Percentiles rank a stretch among this genome's conserved stretches.
These are phyloP conservation scores for Peterozyma toletana DNA, from an alignment of 805 yeast genomes.

Conservation along the genomic window DNA sequence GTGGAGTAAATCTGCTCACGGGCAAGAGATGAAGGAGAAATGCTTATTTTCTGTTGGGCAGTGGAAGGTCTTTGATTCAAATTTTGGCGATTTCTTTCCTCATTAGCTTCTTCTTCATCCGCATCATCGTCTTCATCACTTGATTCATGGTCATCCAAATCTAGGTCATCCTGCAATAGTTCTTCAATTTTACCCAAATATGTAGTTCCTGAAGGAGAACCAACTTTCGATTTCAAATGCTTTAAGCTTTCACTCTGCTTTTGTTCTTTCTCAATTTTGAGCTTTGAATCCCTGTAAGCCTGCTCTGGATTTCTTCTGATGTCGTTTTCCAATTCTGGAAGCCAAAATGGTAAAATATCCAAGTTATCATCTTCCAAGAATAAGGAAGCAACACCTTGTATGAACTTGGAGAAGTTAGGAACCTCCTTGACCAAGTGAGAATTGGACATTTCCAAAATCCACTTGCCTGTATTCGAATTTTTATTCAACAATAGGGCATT, in stretches of 20 bases:
- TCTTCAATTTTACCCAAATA: conserved; percentile 25
- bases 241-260: conserved; percentile 29
- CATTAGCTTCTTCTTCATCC: not conserved
- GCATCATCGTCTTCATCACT: not conserved
- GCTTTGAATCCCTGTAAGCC: conserved; percentile 61
- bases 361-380: conserved; percentile 86
- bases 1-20: not conserved
- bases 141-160: not conserved
- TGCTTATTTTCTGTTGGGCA: not conserved
- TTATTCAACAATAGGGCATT: conserved; percentile 35
- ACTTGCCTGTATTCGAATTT: conserved; percentile 28
- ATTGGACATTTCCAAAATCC: conserved; percentile 84
- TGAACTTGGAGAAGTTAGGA: conserved; percentile 86
- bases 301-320: conserved; percentile 73
- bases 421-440: conserved; percentile 87
- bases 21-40: not conserved
- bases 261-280: conserved; percentile 40
- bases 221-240: conserved; percentile 31
- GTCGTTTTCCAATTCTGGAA: conserved; percentile 79
- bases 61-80: not conserved
- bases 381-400: conserved; percentile 87
- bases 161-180: conserved; percentile 16
- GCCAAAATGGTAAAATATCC: conserved; percentile 90
- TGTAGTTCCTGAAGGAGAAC: conserved; percentile 23
- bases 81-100: not conserved